These are phyloP conservation scores for Colletotrichum eleusines DNA, from an alignment of 2,329 filamentous ascomycete species.

Conservation along the genomic window DNA sequence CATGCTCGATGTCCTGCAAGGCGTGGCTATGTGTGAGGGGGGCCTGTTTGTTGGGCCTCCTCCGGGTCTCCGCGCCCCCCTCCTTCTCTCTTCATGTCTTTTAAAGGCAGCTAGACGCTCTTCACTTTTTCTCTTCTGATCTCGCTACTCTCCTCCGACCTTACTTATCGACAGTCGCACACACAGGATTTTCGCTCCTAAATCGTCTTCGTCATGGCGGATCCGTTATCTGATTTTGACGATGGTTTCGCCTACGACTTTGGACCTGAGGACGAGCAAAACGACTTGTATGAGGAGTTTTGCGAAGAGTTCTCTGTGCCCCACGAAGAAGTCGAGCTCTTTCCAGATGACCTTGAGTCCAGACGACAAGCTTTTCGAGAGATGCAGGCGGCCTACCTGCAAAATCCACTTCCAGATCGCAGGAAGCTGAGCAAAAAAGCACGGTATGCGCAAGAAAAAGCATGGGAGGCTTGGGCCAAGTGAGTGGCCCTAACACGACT, in stretches of 20 bases:
- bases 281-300: slow-evolving; percentile 2
- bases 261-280: background rate
- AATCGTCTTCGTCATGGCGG: background rate
- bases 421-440: slow-evolving; percentile 3
- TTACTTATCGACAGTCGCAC: background rate
- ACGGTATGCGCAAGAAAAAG: background rate
- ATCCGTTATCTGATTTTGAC: background rate
- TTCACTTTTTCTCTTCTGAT: no score
- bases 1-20: no score
- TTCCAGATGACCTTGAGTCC: slow-evolving; percentile 2
- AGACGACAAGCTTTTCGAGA: slow-evolving; percentile 2
- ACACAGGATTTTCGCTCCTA: background rate
- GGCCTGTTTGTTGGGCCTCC: no score
- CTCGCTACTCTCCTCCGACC: no score
- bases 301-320: slow-evolving; percentile 4
- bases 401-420: background rate
- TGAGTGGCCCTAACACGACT: background rate
- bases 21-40: no score
- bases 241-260: background rate
- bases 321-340: background rate
- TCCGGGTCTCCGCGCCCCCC: no score
- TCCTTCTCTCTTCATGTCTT: no score
- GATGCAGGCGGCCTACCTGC: slow-evolving; percentile 1
- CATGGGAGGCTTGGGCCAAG: slow-evolving; percentile 8
- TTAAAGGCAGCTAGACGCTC: no score